A percentile compares a stretch with the other conserved stretches of the same genome.
phyloP scores from a whole-genome alignment of 257 asterid genomes.

The Nicotiana benthamiana region DNA sequence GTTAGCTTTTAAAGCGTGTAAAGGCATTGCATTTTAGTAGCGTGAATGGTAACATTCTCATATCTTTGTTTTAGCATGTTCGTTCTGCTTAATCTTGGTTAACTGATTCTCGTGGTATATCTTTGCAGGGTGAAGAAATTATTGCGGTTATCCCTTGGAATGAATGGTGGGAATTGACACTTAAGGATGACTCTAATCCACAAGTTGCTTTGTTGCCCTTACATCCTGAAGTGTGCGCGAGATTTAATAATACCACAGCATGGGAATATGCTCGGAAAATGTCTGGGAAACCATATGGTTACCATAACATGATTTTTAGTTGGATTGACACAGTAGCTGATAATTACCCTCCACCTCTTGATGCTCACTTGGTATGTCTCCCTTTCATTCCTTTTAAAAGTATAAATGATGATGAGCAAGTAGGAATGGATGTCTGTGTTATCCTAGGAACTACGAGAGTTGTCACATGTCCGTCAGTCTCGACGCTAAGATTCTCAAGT shows the following conservation, averaged over 20 bases:
- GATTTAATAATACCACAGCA: slow-evolving; percentile 72
- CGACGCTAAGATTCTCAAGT: not conserved
- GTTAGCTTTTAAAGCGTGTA: not conserved
- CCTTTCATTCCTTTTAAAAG: not conserved
- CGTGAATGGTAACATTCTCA: not conserved
- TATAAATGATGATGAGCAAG: not conserved
- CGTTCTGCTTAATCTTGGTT: not conserved
- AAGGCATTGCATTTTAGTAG: not conserved
- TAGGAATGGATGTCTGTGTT: not conserved
- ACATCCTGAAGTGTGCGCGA: slow-evolving; percentile 81
- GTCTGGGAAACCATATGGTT: slow-evolving; percentile 98
- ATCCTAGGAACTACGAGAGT: not conserved
- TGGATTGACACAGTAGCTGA: slow-evolving; percentile 97
- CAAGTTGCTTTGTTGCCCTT: slow-evolving; percentile 87
- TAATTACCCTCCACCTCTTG: slow-evolving; percentile 96
- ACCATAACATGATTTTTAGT: slow-evolving; percentile 98
- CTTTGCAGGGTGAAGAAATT: slow-evolving; percentile 85
- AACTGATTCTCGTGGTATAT: not conserved
- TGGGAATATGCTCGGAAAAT: slow-evolving; percentile 88
- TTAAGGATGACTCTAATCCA: slow-evolving; percentile 87
- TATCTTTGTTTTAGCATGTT: not conserved
- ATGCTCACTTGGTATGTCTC: slow-evolving; percentile 95
- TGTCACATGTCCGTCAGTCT: not conserved
- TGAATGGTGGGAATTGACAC: slow-evolving; percentile 90
- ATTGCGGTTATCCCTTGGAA: slow-evolving; percentile 85